Conservation (phyloP, 768 basidiomycete genomes). For the Suillus luteus region DNA sequence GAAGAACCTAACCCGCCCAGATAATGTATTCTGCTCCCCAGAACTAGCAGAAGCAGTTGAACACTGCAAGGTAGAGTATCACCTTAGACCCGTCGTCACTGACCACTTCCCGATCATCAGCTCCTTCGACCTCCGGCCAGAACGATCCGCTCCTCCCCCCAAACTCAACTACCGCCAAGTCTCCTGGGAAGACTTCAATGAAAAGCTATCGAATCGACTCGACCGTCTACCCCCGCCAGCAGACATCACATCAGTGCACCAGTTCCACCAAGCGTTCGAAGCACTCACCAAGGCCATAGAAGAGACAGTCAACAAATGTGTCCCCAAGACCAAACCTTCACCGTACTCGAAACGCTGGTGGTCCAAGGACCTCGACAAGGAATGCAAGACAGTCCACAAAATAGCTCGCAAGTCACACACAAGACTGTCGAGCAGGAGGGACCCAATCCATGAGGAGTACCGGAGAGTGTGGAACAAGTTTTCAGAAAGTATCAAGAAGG, state of each 20-base stretch:
- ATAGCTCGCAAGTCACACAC: background rate
- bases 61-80: background rate
- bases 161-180: background rate
- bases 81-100: background rate
- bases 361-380: background rate
- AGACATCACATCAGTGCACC: too few relatives aligned
- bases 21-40: background rate
- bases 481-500: background rate
- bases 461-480: background rate
- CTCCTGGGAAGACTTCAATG: background rate
- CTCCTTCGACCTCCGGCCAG: accelerated
- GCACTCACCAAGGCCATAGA: too few relatives aligned
- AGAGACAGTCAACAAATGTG: too few relatives aligned
- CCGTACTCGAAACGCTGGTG: background rate
- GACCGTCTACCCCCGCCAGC: background rate
- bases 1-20: background rate
- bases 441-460: background rate
- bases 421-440: background rate
- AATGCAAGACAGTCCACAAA: background rate
- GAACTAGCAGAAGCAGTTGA: background rate
- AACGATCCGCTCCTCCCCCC: background rate
- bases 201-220: background rate
- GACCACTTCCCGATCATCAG: background rate
- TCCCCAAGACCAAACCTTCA: too few relatives aligned
- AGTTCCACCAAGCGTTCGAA: too few relatives aligned